These are phyloP conservation scores for Penicillium argentinense DNA, from an alignment of 495 filamentous ascomycete species.

Conservation along the genomic window DNA sequence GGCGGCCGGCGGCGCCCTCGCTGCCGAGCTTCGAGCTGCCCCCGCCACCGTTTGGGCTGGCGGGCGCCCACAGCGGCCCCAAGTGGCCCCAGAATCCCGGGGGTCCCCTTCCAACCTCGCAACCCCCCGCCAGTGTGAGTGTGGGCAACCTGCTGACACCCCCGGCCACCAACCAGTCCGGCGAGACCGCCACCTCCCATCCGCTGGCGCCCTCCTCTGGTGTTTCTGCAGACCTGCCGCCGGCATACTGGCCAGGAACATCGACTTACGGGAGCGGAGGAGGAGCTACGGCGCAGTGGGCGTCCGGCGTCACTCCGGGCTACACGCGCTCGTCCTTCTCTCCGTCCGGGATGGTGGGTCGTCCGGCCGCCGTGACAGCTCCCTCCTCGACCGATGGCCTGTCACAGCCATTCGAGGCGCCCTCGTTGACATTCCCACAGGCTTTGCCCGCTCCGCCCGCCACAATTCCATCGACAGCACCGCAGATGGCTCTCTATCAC, in stretches of 20 bases:
- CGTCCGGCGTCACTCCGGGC: slow-evolving; percentile 36
- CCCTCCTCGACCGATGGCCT: slow-evolving; percentile 47
- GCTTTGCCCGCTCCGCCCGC: slow-evolving; percentile 48
- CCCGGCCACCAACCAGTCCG: slow-evolving; percentile 58
- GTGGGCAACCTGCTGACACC: slow-evolving; percentile 64
- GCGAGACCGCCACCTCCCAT: slow-evolving; percentile 58
- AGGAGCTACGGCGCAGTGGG: slow-evolving; percentile 42
- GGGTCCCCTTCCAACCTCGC: slow-evolving; percentile 31
- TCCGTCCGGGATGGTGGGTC: slow-evolving; percentile 47
- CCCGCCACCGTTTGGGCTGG: slow-evolving; percentile 41
- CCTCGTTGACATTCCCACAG: slow-evolving; percentile 54
- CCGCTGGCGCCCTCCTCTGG: slow-evolving; percentile 45
- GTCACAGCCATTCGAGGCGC: slow-evolving; percentile 61
- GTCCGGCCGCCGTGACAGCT: slow-evolving; percentile 47
- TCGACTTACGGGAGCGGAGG: slow-evolving; percentile 42
- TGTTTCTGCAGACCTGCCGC: slow-evolving; percentile 47
- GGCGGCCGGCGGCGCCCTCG: slow-evolving; percentile 59
- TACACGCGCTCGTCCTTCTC: slow-evolving; percentile 56
- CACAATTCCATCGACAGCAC: slow-evolving; percentile 23
- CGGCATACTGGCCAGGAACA: slow-evolving; percentile 39
- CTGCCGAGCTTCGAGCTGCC: slow-evolving; percentile 66
- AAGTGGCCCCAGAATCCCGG: slow-evolving; percentile 15
- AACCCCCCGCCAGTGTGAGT: slow-evolving; percentile 50
- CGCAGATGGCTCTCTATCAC: slow-evolving; percentile 28
- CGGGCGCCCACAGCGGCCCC: slow-evolving; percentile 21